Evolutionary conservation across 345 rosid species (phyloP), one percentile per base, ranked within the genome.

Genomic region (Citrus medica): DNA sequence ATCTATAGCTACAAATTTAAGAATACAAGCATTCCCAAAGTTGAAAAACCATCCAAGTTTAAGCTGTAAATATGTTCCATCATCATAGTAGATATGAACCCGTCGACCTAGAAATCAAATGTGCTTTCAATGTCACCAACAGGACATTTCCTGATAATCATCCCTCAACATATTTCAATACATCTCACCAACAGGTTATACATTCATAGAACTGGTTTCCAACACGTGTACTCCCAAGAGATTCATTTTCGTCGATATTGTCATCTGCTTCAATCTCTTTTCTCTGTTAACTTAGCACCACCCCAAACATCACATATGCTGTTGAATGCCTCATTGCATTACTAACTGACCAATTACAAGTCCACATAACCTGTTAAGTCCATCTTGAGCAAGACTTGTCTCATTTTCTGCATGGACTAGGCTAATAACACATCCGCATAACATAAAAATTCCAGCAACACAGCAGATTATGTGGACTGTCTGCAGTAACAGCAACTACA

Each of bases 1-100:
- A 16, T 14, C 58, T 12, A 5, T 42, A 22, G 37, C 27, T 19
- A 5, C 38, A 21, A 70, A 64, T 80, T 37, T 25, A 8, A 68
- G 14, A 56, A 53, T 80, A 71, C 67, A 75, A 61, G 65, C 42
- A 80, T 10, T 69, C 9, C 42, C 33, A 80, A 33, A 35, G 32
- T 30, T 64, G 38, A 56, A 27, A 53, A 38, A 55, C 4, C 58
- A 51, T 7, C 25, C 35, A 33, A 32, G 60, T 63, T 75, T 46
- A 4, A 1, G 17, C 51, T 4, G 13, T 46, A 32, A 25, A 65
- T 24, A 65, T 55, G 67, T 56, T 65, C 32, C 33, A 62, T 19
- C 51, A 40, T 6, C 35, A 25, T 21, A 13, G 48, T 35, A 16
- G 24, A 71, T 35, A 76, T 7, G 24, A 5, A 35, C 10, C 25